Base-by-base conservation (phyloP, 1,284 basidiomycete genomes). In the Cryptococcus depauperatus region DNA sequence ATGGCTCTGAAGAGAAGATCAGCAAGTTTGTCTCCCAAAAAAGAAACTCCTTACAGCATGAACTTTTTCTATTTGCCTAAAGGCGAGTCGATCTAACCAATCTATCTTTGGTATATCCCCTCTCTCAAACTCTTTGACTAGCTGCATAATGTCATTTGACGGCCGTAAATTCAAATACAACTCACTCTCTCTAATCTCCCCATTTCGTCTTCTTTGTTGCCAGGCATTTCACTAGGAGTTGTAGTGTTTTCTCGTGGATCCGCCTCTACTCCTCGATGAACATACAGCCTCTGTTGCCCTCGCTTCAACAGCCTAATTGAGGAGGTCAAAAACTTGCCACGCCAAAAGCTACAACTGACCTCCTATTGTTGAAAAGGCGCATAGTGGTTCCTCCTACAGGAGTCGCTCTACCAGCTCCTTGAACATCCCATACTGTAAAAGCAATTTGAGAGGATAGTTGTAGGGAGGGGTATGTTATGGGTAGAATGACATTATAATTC, bases 341-440 rank as follows among this genome's bases (percentile, higher is more conserved):
- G 19, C 11, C 7, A 30, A 18, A 21, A 30, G 22, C 23, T 10
- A n/a, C 16, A n/a, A 3, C 77, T 38, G 52, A 85, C 87, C 85
- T 83, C 72, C 93, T 92, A 75, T 86, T 84, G 30, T 86, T 85
- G 70, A 97, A 97, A 28, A 97, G 61, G 14, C 80, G 77, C 66
- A 97, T 84, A 0, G 90, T 93, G 1, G 88, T 83, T 0, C 92
- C 92, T 26, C 93, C 92, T 1, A 96, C 81, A 7, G 87, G 83
- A 16, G 77, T 74, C 2, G 85, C 80, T 41, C 76, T 75, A 21
- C 83, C 76, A 34, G 88, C 81, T 1, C 85, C 84, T 32, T 81
- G 83, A 44, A 92, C 88, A 63, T 97, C 91, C 83, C 90, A 95
- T 18, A 97, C 82, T 1, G 93, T 97, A 62, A 97, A 87, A 0